Evolutionary conservation across 495 filamentous ascomycete genomes (phyloP).

Genomic region (Cenococcum geophilum): DNA sequence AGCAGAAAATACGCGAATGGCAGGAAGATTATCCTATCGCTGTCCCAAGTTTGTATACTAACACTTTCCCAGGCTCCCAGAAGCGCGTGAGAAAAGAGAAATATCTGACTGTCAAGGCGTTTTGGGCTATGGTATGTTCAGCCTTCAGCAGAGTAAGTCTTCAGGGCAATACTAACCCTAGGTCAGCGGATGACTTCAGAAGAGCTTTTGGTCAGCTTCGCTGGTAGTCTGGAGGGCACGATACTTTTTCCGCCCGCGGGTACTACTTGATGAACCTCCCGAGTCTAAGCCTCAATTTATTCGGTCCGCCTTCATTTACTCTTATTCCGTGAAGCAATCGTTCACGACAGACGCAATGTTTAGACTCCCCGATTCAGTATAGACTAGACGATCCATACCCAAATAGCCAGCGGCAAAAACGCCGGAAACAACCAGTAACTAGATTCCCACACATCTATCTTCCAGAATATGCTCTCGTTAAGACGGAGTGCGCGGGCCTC

Average conservation of each 20-base stretch:
- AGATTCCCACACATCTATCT: no score
- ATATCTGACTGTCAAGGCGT: conserved; percentile 17
- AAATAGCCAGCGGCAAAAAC: no score
- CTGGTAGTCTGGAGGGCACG: neutral
- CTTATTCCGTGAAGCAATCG: no score
- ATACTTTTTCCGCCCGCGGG: neutral
- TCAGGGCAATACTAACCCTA: neutral
- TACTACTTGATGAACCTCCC: neutral
- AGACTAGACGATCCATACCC: no score
- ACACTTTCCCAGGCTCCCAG: conserved; percentile 43
- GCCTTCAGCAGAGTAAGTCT: neutral
- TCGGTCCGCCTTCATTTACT: no score
- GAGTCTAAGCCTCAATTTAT: neutral
- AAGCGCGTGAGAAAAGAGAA: conserved; percentile 49
- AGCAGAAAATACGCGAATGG: conserved; percentile 64
- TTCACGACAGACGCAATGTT: no score
- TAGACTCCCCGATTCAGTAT: no score
- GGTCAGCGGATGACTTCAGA: conserved; percentile 10
- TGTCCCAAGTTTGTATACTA: neutral
- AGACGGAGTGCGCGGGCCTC: no score
- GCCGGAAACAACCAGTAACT: no score
- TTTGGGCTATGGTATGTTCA: conserved; percentile 8
- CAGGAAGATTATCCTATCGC: conserved; percentile 8
- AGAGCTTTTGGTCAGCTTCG: conserved; percentile 4
- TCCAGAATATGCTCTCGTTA: no score